A percentile compares a stretch with the other conserved stretches of the same genome.
Evolutionary conservation across 441 rosid species (phyloP).

Genomic region (Gossypium trilobum): DNA sequence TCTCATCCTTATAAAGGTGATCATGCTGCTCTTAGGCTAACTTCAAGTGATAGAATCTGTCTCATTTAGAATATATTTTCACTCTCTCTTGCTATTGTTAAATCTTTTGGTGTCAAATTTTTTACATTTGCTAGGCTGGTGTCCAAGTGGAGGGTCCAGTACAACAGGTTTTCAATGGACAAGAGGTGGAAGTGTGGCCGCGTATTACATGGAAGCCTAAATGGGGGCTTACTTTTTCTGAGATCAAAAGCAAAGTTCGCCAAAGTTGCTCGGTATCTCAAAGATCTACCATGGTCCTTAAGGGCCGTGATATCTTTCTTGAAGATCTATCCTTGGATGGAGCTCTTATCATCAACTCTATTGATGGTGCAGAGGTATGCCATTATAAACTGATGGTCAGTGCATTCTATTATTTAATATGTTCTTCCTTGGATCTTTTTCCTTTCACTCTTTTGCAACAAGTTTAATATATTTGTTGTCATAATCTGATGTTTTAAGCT

Average conservation of each 20-base stretch:
- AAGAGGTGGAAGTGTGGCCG: conserved; percentile 94
- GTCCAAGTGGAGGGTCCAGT: conserved; percentile 65
- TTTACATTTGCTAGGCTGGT: conserved; percentile 48
- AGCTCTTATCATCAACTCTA: conserved; percentile 51
- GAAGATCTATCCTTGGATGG: conserved; percentile 74
- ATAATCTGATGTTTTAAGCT: not conserved
- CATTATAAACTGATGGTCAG: not conserved
- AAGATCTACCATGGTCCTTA: conserved; percentile 57
- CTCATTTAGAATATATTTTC: not conserved
- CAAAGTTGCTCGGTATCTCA: conserved; percentile 58
- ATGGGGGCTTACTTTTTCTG: conserved; percentile 75
- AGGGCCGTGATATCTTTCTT: conserved; percentile 47
- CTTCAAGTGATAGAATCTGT: not conserved
- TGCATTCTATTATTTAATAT: not conserved
- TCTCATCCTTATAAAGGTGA: conserved; percentile 66
- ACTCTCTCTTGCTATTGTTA: not conserved
- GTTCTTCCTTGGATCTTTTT: not conserved
- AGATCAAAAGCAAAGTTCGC: conserved; percentile 49
- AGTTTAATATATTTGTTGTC: not conserved
- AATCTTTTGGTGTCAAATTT: not conserved
- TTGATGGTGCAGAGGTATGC: conserved; percentile 79
- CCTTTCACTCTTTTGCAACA: not conserved
- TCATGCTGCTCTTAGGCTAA: not conserved
- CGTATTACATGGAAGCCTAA: conserved; percentile 76
- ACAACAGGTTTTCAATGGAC: conserved; percentile 57